phyloP scores from a whole-genome alignment of 2,329 filamentous ascomycete species.

The Trichoderma hamatum region DNA sequence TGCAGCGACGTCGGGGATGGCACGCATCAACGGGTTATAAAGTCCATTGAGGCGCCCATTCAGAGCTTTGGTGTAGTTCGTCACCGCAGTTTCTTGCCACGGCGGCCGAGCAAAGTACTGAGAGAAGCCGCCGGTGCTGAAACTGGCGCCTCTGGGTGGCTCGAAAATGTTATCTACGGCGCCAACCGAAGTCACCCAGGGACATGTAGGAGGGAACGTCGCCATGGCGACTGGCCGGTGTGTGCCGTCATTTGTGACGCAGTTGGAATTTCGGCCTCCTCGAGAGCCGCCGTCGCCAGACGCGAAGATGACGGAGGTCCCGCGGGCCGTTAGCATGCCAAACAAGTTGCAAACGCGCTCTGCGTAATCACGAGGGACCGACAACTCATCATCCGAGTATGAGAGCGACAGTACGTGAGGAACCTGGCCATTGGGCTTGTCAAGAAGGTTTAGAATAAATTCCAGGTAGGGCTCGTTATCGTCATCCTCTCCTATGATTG shows the following conservation, averaged over 20 bases:
- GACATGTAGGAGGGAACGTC: slow-evolving; percentile 68
- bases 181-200: slow-evolving; percentile 69
- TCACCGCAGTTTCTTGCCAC: slow-evolving; percentile 50
- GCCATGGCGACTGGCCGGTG: slow-evolving; percentile 59
- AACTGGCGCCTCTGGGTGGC: slow-evolving; percentile 48
- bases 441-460: slow-evolving; percentile 56
- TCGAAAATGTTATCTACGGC: slow-evolving; percentile 50
- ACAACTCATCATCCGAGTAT: slow-evolving; percentile 62
- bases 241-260: slow-evolving; percentile 61
- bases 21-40: slow-evolving; percentile 52
- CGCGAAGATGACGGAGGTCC: slow-evolving; percentile 54
- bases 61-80: slow-evolving; percentile 46
- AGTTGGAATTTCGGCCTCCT: slow-evolving; percentile 52
- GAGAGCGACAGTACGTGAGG: slow-evolving; percentile 62
- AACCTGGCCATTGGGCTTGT: slow-evolving; percentile 46
- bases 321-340: slow-evolving; percentile 56
- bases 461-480: slow-evolving; percentile 62
- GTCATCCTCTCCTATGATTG: slow-evolving; percentile 36
- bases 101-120: slow-evolving; percentile 50
- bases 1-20: slow-evolving; percentile 55
- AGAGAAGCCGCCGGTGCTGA: slow-evolving; percentile 57
- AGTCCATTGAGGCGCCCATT: slow-evolving; percentile 47
- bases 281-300: slow-evolving; percentile 56
- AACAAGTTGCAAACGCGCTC: slow-evolving; percentile 56
- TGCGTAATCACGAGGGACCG: slow-evolving; percentile 56